phyloP scores from a whole-genome alignment of 2,329 filamentous ascomycete species.

The Cladosporium sp. region DNA sequence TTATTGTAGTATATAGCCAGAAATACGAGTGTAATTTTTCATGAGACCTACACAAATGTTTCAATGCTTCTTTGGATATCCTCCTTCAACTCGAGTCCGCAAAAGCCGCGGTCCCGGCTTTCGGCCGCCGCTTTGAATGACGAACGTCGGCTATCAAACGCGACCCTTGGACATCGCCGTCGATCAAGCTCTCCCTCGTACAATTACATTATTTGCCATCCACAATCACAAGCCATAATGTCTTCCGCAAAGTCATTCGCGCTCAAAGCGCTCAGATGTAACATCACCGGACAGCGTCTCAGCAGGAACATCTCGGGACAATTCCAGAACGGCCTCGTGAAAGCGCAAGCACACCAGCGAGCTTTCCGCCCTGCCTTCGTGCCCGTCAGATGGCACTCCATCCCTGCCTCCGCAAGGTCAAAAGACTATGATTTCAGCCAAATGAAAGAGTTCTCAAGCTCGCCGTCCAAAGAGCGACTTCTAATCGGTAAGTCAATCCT shows the following conservation, averaged over 20 bases:
- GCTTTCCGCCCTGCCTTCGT: conserved; percentile 12
- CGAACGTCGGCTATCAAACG: conserved; percentile 2
- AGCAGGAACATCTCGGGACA: conserved; percentile 5
- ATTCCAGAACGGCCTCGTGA: conserved; percentile 10
- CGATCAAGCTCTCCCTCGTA: too few relatives aligned
- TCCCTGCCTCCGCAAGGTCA: conserved; percentile 25
- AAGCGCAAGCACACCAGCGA: conserved; percentile 14
- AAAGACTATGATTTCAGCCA: conserved; percentile 40
- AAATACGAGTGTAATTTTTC: too few relatives aligned
- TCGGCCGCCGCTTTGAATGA: too few relatives aligned
- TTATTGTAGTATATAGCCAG: too few relatives aligned
- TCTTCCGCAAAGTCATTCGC: conserved; percentile 21
- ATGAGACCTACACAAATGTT: too few relatives aligned
- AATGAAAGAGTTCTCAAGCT: conserved; percentile 33
- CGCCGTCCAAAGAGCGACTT: conserved; percentile 28
- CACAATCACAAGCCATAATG: conserved; percentile 14
- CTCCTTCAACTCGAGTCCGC: too few relatives aligned
- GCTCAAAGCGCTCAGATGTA: conserved; percentile 16
- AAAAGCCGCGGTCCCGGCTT: too few relatives aligned
- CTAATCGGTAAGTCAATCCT: conserved; percentile 25
- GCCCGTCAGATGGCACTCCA: conserved; percentile 36
- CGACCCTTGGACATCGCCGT: background rate
- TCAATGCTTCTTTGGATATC: too few relatives aligned
- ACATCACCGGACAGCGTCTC: conserved; percentile 11
- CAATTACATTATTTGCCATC: background rate